Base-by-base conservation (phyloP, 2,329 filamentous ascomycete species). In the Westerdykella aurantiaca region DNA sequence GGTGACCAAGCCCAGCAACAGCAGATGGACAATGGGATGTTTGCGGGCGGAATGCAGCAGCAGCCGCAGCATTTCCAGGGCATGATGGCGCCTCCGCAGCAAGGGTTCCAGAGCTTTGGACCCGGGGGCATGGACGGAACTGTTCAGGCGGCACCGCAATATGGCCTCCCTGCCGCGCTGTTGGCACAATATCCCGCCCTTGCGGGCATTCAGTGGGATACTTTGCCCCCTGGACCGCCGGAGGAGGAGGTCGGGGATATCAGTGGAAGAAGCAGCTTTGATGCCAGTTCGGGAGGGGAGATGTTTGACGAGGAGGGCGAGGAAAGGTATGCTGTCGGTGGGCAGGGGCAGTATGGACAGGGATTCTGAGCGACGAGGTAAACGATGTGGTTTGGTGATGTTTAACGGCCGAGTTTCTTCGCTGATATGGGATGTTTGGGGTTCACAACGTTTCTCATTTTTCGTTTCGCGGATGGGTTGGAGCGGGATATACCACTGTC, bases 131-230 rank as follows among this genome's bases (percentile, higher is more conserved):
- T 64, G 51, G 43, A 65, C 54, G 25, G 39, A 16, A 40, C 35
- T 33, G 25, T 45, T 7, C 45, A 37, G 14, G 45, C 58, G 17
- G 7, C 9, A 16, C 52, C 52, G 18, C 57, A 61, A 54, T 73
- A 77, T 6, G 76, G 78, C 31, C 76, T 97, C n/a, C 93, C 93
- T 1, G 86, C 87, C 4, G 91, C 91, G 1, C 72, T 98, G 39
- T 72, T 97, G 33, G 86, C 86, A 14, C 93, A 97, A 61, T 97
- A 96, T 66, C 93, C 93, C 11, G 90, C 88, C 4, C 72, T 98
- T n/a, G 89, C 90, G 18, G 85, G 83, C 42, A 79, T 97, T 63
- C 90, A 91, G 60, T 97, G 91, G 90, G 78, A 79, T 14, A 79
- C 83, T 42, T 78, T 94, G 62, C 79, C 83, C 34, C 78, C 84